phyloP scores from a whole-genome alignment of 2,329 filamentous ascomycete genomes.

The Colletotrichum navitas region DNA sequence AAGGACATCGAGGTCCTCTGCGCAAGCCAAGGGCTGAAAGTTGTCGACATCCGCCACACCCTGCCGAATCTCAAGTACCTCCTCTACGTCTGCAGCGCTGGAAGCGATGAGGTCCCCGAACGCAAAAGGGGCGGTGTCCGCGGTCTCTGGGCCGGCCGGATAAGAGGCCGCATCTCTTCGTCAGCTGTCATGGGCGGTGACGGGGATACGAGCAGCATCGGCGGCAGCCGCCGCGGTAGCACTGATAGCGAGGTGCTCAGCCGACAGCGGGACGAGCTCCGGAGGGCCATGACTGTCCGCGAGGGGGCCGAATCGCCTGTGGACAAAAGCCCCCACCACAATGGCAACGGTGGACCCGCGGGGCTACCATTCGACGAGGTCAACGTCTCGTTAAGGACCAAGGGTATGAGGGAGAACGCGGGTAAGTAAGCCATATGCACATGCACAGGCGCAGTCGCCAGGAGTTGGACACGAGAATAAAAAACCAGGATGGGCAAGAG shows the following conservation, averaged over 20 bases:
- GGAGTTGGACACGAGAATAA: not conserved
- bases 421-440: constrained; percentile 28
- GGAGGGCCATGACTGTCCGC: constrained; percentile 50
- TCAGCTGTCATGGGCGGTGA: constrained; percentile 44
- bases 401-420: constrained; percentile 65
- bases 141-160: constrained; percentile 66
- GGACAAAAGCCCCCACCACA: constrained; percentile 6
- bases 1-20: constrained; percentile 87
- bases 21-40: constrained; percentile 76
- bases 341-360: constrained; percentile 33
- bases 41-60: constrained; percentile 92
- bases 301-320: constrained; percentile 44
- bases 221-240: constrained; percentile 58
- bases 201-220: constrained; percentile 56
- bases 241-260: constrained; percentile 56
- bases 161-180: constrained; percentile 52
- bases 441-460: not conserved
- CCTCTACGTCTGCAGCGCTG: constrained; percentile 88
- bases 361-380: constrained; percentile 61
- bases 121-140: constrained; percentile 72
- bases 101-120: constrained; percentile 72
- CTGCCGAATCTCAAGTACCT: constrained; percentile 94
- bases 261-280: constrained; percentile 58
- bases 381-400: constrained; percentile 67
- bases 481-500: not conserved